Percentiles rank a stretch among this genome's conserved stretches.
Evolutionary conservation across 2,329 filamentous ascomycete species (phyloP).

Genomic region (Eutypella sp.): DNA sequence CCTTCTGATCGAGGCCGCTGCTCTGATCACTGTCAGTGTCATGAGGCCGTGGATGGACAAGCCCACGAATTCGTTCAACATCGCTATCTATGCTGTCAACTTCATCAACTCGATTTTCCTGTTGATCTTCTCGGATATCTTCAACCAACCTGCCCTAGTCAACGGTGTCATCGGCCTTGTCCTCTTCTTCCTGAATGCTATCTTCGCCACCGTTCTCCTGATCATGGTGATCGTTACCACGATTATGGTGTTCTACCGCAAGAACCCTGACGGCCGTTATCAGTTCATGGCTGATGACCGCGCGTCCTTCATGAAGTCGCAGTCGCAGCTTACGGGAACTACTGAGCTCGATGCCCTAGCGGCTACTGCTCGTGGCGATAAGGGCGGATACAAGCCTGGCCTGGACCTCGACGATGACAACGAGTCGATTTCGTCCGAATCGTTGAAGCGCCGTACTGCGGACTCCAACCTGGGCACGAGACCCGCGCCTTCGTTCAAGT

Average conservation of each 20-base stretch:
- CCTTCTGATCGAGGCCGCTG: constrained; percentile 67
- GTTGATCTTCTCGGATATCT: constrained; percentile 76
- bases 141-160: constrained; percentile 71
- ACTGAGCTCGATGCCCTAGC: constrained; percentile 80
- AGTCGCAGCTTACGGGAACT: constrained; percentile 62
- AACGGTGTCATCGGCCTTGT: constrained; percentile 79
- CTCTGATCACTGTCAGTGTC: constrained; percentile 67
- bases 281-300: constrained; percentile 87
- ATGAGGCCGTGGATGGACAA: constrained; percentile 93
- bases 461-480: constrained; percentile 16
- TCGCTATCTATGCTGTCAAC: constrained; percentile 75
- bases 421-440: constrained; percentile 56
- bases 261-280: constrained; percentile 83
- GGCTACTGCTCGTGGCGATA: constrained; percentile 74
- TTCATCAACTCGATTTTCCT: constrained; percentile 79
- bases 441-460: constrained; percentile 36
- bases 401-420: constrained; percentile 68
- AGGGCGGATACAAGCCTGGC: constrained; percentile 49
- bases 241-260: constrained; percentile 65
- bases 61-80: constrained; percentile 88
- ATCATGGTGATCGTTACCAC: constrained; percentile 70
- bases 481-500: constrained; percentile 5
- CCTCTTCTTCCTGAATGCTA: constrained; percentile 77
- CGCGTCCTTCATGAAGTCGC: constrained; percentile 86
- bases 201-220: constrained; percentile 70